These are phyloP conservation scores for Cinnamomum micranthum DNA, from an alignment of 164 flowering plant species.

Conservation along the genomic window DNA sequence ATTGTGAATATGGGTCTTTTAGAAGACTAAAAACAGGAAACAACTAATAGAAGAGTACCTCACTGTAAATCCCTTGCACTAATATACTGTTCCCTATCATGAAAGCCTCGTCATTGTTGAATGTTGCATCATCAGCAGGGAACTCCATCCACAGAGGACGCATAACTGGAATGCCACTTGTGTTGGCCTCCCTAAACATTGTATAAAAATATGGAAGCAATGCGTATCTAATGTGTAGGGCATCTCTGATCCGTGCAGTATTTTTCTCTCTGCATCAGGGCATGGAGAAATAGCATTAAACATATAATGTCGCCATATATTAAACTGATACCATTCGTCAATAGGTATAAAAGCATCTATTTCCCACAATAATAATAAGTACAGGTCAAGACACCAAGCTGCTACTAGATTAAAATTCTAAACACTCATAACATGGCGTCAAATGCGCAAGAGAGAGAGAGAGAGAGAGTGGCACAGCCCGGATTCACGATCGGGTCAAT, in stretches of 20 bases:
- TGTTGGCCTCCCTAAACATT: slow-evolving; percentile 80
- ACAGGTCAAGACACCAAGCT: no score
- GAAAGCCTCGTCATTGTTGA: slow-evolving; percentile 88
- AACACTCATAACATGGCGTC: no score
- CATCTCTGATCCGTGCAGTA: slow-evolving; percentile 75
- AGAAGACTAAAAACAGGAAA: background rate
- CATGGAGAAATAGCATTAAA: slow-evolving; percentile 10
- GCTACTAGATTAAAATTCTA: no score
- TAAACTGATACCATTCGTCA: background rate
- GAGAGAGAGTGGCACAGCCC: no score
- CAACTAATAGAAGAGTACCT: slow-evolving; percentile 36
- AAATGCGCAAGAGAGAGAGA: no score
- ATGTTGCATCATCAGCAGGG: slow-evolving; percentile 83
- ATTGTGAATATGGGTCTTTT: background rate
- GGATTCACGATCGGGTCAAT: no score
- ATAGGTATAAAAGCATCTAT: no score
- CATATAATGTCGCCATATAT: background rate
- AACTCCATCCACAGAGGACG: slow-evolving; percentile 99
- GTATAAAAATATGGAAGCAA: slow-evolving; percentile 93
- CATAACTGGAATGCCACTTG: slow-evolving; percentile 75
- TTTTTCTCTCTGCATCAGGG: slow-evolving; percentile 64
- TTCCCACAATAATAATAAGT: no score
- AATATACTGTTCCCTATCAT: slow-evolving; percentile 89
- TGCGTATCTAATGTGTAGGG: slow-evolving; percentile 75
- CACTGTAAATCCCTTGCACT: slow-evolving; percentile 87